A percentile compares a stretch with the other conserved stretches of the same genome.
These are phyloP conservation scores for Clonostachys sp. DNA, from an alignment of 2,329 filamentous ascomycete species.

Conservation along the genomic window DNA sequence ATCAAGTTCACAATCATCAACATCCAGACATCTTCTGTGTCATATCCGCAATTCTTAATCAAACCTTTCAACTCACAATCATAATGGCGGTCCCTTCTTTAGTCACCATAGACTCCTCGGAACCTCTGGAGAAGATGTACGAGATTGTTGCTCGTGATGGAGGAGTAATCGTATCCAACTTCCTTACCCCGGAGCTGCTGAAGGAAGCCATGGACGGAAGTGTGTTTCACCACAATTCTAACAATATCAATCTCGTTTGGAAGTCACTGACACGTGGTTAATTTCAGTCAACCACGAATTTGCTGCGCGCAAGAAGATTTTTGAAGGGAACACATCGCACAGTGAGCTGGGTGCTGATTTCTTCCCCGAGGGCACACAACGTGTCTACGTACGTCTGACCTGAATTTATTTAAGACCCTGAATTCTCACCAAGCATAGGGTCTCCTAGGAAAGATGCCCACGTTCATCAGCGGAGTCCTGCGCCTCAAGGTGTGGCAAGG, in stretches of 20 bases:
- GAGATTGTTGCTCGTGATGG: neutral
- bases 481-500: neutral
- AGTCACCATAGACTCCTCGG: slow-evolving; percentile 1
- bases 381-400: neutral
- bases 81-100: neutral
- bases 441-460: neutral
- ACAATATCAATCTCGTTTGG: too few species aligned
- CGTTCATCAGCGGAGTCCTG: neutral
- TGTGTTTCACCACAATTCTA: neutral
- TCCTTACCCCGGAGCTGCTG: neutral
- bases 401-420: neutral
- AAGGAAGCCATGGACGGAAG: neutral
- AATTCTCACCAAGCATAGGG: neutral
- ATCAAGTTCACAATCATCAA: too few species aligned
- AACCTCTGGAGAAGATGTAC: neutral
- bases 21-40: too few species aligned
- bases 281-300: too few species aligned
- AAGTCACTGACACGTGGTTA: too few species aligned
- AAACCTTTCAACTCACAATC: too few species aligned
- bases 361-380: neutral
- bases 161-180: slow-evolving; percentile 1
- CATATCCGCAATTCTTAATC: too few species aligned
- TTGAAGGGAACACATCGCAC: neutral
- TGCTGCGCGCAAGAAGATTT: too few species aligned
- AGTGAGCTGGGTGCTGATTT: neutral